phyloP scores from a whole-genome alignment of 2,329 filamentous ascomycete genomes.

The Zasmidium citrigriseum region DNA sequence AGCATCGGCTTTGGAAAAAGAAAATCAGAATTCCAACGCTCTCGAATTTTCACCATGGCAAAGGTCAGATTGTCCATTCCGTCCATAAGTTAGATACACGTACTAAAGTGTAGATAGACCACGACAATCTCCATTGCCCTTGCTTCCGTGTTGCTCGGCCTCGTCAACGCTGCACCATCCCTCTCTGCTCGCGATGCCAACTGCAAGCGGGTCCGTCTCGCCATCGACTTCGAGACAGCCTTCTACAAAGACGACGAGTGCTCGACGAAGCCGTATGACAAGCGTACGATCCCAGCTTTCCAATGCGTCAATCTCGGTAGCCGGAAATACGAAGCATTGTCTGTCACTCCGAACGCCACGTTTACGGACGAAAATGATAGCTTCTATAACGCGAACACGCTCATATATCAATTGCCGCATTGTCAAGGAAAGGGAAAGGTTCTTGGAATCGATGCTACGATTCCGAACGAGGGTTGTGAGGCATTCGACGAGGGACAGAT shows the following conservation, averaged over 20 bases:
- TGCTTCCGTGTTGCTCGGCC: neutral
- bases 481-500: no score
- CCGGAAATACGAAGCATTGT: no score
- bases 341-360: no score
- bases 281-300: neutral
- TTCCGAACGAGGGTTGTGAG: no score
- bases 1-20: neutral
- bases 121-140: neutral
- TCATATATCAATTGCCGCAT: no score
- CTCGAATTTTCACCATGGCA: neutral
- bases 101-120: neutral
- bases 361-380: no score
- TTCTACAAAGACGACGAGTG: neutral
- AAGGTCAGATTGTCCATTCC: neutral
- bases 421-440: no score
- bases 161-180: neutral
- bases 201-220: neutral
- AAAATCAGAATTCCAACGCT: no score
- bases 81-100: neutral
- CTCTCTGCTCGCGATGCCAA: neutral
- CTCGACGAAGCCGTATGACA: neutral
- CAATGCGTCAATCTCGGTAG: no score
- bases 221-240: neutral
- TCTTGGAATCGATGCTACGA: no score
- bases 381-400: no score